These are phyloP conservation scores for Fusarium humuli DNA, from an alignment of 2,329 filamentous ascomycete genomes.

Conservation along the genomic window DNA sequence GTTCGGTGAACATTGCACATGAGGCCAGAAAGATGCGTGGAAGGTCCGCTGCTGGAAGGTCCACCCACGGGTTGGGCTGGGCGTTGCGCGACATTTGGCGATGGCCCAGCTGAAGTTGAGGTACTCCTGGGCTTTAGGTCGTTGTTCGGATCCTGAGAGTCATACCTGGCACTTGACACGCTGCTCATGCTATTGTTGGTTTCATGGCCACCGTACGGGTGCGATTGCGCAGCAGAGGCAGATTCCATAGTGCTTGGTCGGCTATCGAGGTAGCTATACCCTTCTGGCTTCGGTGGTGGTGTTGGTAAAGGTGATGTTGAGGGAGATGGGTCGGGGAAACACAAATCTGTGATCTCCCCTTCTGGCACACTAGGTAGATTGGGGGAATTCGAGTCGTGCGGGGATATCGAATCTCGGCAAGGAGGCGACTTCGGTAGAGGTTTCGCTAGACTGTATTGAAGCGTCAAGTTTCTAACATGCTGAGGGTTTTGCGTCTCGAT, in stretches of 20 bases:
- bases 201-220: constrained; percentile 53
- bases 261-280: constrained; percentile 54
- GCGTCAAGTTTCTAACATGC: constrained; percentile 66
- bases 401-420: constrained; percentile 41
- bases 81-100: constrained; percentile 61
- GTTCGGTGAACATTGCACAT: constrained; percentile 84
- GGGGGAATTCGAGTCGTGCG: constrained; percentile 49
- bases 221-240: constrained; percentile 49
- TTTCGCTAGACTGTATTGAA: constrained; percentile 69
- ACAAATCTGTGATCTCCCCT: constrained; percentile 47
- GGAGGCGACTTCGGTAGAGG: constrained; percentile 66
- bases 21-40: constrained; percentile 71
- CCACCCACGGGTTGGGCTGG: constrained; percentile 53
- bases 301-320: constrained; percentile 24
- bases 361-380: constrained; percentile 49
- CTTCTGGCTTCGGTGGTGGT: constrained; percentile 52
- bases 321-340: constrained; percentile 27
- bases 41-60: constrained; percentile 59
- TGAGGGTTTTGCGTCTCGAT: constrained; percentile 47
- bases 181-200: constrained; percentile 60
- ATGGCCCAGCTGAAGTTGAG: constrained; percentile 67
- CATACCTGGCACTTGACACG: constrained; percentile 57
- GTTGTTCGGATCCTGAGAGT: constrained; percentile 60
- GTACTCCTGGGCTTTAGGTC: constrained; percentile 64
- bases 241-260: constrained; percentile 64